phyloP scores from a whole-genome alignment of 2,329 filamentous ascomycete species.

The Fusarium xyrophilum region DNA sequence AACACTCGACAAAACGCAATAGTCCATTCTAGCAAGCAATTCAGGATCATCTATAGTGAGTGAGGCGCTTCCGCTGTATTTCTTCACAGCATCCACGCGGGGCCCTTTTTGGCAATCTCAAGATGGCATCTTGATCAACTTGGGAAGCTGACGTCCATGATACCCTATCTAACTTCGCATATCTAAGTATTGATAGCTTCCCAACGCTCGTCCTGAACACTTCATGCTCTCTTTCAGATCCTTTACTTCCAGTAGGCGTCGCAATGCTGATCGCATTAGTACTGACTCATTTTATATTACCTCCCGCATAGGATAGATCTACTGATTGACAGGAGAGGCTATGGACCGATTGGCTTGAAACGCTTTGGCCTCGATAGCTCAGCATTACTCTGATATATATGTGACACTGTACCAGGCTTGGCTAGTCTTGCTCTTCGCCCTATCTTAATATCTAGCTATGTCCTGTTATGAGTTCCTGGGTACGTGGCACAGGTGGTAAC shows the following conservation, averaged over 20 bases:
- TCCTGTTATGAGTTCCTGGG: rapidly evolving
- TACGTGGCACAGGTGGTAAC: background rate
- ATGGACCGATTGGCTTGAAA: background rate
- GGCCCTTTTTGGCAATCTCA: rapidly evolving
- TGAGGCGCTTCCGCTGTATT: background rate
- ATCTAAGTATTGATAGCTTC: background rate
- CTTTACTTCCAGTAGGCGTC: no score
- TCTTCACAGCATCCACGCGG: rapidly evolving
- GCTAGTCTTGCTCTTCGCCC: no score
- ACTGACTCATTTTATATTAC: rapidly evolving
- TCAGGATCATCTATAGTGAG: rapidly evolving
- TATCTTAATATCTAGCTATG: rapidly evolving
- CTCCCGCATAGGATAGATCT: background rate
- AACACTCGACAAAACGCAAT: rapidly evolving
- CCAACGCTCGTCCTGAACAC: rapidly evolving
- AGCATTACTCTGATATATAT: no score
- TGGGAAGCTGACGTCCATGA: rapidly evolving
- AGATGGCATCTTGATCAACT: background rate
- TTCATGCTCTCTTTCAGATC: rapidly evolving
- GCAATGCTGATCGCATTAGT: background rate
- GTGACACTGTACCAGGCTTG: rapidly evolving
- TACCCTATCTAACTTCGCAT: rapidly evolving
- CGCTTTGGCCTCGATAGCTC: no score
- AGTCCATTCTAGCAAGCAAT: rapidly evolving
- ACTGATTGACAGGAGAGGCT: background rate